Conservation (phyloP, 2,329 filamentous ascomycete genomes). For the Cryphonectria radicalis region DNA sequence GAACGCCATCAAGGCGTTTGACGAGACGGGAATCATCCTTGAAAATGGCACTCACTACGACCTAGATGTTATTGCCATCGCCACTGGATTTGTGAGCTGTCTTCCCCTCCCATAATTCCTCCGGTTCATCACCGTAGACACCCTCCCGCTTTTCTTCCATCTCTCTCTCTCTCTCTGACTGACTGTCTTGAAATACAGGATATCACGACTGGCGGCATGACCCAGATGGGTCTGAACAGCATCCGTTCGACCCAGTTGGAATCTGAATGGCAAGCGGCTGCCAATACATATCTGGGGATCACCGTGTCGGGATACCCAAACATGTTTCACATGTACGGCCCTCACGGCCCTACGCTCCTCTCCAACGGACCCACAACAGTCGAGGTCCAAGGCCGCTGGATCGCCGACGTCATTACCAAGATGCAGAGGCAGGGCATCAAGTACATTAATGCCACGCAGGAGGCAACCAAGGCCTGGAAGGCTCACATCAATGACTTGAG, state of each 20-base stretch:
- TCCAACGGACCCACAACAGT: constrained; percentile 59
- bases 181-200: constrained; percentile 10
- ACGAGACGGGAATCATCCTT: constrained; percentile 46
- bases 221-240: constrained; percentile 49
- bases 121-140: neutral
- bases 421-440: constrained; percentile 51
- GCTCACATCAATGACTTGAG: constrained; percentile 51
- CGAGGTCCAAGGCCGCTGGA: constrained; percentile 62
- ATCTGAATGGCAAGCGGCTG: constrained; percentile 48
- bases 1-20: constrained; percentile 47
- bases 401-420: constrained; percentile 54
- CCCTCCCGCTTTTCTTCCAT: too few relatives aligned
- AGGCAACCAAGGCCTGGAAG: constrained; percentile 55
- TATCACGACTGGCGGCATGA: constrained; percentile 42
- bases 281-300: constrained; percentile 50
- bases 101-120: neutral
- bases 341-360: constrained; percentile 60
- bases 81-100: constrained; percentile 51
- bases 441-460: constrained; percentile 53
- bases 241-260: constrained; percentile 43
- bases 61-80: constrained; percentile 49
- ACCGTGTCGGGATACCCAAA: constrained; percentile 52
- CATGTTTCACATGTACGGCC: constrained; percentile 59
- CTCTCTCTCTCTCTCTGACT: neutral
- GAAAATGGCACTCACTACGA: constrained; percentile 47